These are phyloP conservation scores for Cubamyces sp. DNA, from an alignment of 768 basidiomycete genomes.

Conservation along the genomic window DNA sequence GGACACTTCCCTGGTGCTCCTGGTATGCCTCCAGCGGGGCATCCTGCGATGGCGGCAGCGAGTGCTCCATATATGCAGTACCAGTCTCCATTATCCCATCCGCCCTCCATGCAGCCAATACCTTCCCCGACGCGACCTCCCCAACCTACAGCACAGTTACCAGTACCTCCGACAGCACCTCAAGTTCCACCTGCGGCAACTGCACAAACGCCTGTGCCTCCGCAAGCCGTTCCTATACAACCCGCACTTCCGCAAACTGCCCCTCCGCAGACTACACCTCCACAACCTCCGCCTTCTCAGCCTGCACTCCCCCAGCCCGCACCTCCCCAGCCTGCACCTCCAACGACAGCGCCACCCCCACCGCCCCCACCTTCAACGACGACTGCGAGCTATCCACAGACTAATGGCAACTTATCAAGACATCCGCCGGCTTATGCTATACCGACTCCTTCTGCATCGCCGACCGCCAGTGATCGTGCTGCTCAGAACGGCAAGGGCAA, in stretches of 20 bases:
- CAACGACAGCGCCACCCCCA: background rate
- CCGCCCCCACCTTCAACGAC: background rate
- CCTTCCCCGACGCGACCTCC: background rate
- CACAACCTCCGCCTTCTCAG: background rate
- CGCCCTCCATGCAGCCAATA: background rate
- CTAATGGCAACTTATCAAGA: background rate
- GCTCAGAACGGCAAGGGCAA: slow-evolving; percentile 3
- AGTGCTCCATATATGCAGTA: background rate
- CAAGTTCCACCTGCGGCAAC: background rate
- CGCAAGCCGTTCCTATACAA: background rate
- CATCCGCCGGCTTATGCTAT: background rate
- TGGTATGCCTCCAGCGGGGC: background rate
- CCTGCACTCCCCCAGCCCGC: background rate
- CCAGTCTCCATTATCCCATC: background rate
- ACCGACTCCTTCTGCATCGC: background rate
- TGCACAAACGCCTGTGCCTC: slow-evolving; percentile 1
- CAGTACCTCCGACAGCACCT: too few species aligned
- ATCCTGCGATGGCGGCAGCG: background rate
- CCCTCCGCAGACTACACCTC: background rate
- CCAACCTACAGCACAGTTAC: background rate
- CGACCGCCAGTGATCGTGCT: background rate
- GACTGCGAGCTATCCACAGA: background rate
- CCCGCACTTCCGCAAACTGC: background rate
- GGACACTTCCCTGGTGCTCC: background rate
- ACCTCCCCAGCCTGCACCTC: slow-evolving; percentile 1